These are phyloP conservation scores for Colletotrichum higginsianum DNA, from an alignment of 2,329 filamentous ascomycete species.

Conservation along the genomic window DNA sequence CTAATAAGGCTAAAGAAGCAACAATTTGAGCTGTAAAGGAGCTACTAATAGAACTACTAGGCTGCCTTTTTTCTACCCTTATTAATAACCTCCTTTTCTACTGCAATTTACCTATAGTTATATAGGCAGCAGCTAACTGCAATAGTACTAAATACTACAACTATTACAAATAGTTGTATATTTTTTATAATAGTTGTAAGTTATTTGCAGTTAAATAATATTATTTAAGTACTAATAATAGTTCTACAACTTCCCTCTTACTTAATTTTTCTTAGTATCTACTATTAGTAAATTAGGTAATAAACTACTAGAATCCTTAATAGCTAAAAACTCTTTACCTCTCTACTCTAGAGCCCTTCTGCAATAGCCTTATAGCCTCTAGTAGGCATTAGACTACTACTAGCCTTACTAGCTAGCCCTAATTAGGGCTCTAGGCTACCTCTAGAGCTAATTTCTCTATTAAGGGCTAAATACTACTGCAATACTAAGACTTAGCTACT, in stretches of 20 bases:
- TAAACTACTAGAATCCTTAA: background rate
- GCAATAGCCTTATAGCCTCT: constrained; percentile 1
- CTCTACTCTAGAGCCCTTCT: background rate
- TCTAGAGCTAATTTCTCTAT: background rate
- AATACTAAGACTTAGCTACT: background rate
- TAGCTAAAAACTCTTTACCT: background rate
- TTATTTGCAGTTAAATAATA: background rate
- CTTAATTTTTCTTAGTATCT: constrained; percentile 18
- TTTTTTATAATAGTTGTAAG: no score
- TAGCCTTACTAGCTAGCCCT: background rate
- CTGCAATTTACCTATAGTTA: no score
- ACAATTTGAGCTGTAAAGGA: no score
- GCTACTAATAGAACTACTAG: no score
- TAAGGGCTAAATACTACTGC: constrained; percentile 2
- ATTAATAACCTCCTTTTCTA: no score
- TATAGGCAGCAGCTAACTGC: no score
- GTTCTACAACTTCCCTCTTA: constrained; percentile 3
- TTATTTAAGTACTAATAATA: no score
- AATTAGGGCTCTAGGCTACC: background rate
- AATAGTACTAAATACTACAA: no score
- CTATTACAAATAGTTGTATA: no score
- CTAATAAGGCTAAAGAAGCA: no score
- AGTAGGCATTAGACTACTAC: background rate
- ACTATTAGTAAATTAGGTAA: background rate
- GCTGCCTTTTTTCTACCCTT: no score